Percentiles rank a stretch among this genome's conserved stretches.
Conservation (phyloP, 805 yeast genomes). For the Sporopachydermia lactativora region DNA sequence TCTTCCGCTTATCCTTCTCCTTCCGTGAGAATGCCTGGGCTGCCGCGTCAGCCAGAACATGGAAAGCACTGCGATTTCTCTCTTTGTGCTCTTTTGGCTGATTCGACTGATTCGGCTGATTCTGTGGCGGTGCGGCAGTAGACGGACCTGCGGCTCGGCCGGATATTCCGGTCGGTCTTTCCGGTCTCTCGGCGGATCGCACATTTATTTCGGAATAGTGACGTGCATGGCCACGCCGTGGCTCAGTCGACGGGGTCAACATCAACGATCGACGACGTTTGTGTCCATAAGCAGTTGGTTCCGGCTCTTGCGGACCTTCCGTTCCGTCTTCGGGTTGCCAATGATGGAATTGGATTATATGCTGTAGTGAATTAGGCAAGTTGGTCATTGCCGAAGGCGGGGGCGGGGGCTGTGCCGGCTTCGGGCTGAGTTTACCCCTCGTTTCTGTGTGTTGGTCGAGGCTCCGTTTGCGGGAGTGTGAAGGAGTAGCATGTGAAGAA, state of each 20-base stretch:
- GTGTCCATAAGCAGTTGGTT: too few species aligned
- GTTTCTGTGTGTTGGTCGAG: constrained; percentile 8
- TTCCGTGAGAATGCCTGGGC: background rate
- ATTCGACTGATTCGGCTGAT: too few species aligned
- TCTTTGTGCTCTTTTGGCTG: constrained; percentile 7
- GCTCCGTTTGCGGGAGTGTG: constrained; percentile 10
- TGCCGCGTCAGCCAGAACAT: background rate
- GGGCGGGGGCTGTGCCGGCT: constrained; percentile 8
- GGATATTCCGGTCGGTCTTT: too few species aligned
- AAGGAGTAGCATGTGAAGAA: background rate
- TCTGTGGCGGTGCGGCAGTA: background rate
- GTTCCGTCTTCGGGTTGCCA: constrained; percentile 38
- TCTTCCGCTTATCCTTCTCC: background rate
- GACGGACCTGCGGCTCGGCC: background rate
- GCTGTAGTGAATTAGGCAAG: constrained; percentile 24
- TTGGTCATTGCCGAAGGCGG: constrained; percentile 12
- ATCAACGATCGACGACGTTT: background rate
- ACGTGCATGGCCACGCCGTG: too few species aligned
- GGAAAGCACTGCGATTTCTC: background rate
- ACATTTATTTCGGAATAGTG: too few species aligned
- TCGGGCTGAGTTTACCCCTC: constrained; percentile 9
- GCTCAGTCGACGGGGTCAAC: background rate
- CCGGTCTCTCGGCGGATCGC: too few species aligned
- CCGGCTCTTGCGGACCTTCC: too few species aligned
- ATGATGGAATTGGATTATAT: constrained; percentile 41